A percentile compares a stretch with the other conserved stretches of the same genome.
These are phyloP conservation scores for Phycomyces blakesleeanus DNA, from an alignment of 192 early-diverging fungal species.

Conservation along the genomic window DNA sequence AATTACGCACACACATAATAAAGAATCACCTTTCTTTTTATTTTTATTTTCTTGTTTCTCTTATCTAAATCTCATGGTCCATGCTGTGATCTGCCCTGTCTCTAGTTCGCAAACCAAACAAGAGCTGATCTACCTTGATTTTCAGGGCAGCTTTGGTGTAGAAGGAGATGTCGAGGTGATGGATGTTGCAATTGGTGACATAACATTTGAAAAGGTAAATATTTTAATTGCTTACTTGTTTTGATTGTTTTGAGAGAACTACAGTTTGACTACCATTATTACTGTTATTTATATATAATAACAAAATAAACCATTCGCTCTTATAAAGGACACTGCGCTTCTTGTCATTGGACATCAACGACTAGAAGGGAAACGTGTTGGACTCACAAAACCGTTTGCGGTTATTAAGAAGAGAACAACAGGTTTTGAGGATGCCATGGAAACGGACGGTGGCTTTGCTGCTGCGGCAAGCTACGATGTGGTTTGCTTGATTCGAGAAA, in stretches of 20 bases:
- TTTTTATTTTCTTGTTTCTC: too few species aligned
- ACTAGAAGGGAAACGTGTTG: slow-evolving; percentile 27
- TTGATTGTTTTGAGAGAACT: too few species aligned
- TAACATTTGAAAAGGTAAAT: slow-evolving; percentile 22
- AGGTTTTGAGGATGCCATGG: not conserved
- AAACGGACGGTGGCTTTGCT: slow-evolving; percentile 2
- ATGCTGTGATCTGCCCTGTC: slow-evolving; percentile 10
- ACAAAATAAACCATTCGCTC: not conserved
- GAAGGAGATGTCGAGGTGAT: slow-evolving; percentile 5
- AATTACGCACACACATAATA: not conserved
- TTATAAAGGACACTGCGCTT: slow-evolving; percentile 20
- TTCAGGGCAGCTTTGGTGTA: slow-evolving; percentile 27
- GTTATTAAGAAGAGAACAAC: slow-evolving; percentile 25
- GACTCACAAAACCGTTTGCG: slow-evolving; percentile 32
- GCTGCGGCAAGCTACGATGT: slow-evolving; percentile 22
- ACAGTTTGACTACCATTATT: too few species aligned
- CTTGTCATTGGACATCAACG: slow-evolving; percentile 34
- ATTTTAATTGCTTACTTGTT: too few species aligned
- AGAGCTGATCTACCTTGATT: slow-evolving; percentile 27
- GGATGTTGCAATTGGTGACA: slow-evolving; percentile 21
- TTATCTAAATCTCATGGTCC: slow-evolving; percentile 18
- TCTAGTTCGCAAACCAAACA: not conserved
- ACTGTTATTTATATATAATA: not conserved
- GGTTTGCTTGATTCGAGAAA: slow-evolving; percentile 28
- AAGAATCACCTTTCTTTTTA: not conserved